phyloP scores from a whole-genome alignment of 2,329 filamentous ascomycete species.

The Huntiella moniliformis region DNA sequence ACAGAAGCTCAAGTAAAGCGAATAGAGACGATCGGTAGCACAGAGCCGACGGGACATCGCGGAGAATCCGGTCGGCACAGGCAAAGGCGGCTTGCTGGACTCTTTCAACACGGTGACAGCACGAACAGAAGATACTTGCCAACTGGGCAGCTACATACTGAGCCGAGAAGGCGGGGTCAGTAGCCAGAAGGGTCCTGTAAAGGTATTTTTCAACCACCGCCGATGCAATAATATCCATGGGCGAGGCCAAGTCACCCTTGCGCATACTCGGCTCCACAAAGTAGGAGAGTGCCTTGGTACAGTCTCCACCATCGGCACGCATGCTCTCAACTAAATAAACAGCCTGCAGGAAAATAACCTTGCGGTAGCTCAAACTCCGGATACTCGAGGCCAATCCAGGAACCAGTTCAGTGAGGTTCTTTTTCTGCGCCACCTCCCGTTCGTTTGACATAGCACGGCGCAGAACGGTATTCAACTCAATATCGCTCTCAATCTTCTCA shows the following conservation, averaged over 20 bases:
- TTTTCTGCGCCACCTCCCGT: conserved; percentile 64
- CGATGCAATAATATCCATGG: conserved; percentile 45
- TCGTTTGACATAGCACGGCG: conserved; percentile 69
- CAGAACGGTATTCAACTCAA: conserved; percentile 87
- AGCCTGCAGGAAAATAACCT: conserved; percentile 80
- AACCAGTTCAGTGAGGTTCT: conserved; percentile 51
- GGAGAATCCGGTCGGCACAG: conserved; percentile 73
- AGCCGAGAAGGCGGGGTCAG: conserved; percentile 64
- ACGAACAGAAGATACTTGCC: conserved; percentile 65
- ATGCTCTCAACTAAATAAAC: conserved; percentile 78
- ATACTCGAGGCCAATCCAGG: conserved; percentile 64
- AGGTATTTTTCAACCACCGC: conserved; percentile 66
- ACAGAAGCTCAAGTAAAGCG: conserved; percentile 75
- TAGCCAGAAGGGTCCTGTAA: conserved; percentile 50
- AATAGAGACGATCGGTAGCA: conserved; percentile 85
- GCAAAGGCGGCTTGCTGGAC: conserved; percentile 73
- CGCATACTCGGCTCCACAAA: conserved; percentile 83
- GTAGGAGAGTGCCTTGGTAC: conserved; percentile 74
- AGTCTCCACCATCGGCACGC: conserved; percentile 71
- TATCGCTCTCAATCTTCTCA: conserved; percentile 84
- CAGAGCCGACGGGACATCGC: conserved; percentile 68
- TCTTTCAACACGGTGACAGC: conserved; percentile 82
- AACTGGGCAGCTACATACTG: conserved; percentile 81
- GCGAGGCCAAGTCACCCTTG: conserved; percentile 40
- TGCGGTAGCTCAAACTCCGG: conserved; percentile 66